These are phyloP conservation scores for Sphagnum magellanicum DNA, from an alignment of 228 moss, liverwort and hornwort genomes.

Conservation along the genomic window DNA sequence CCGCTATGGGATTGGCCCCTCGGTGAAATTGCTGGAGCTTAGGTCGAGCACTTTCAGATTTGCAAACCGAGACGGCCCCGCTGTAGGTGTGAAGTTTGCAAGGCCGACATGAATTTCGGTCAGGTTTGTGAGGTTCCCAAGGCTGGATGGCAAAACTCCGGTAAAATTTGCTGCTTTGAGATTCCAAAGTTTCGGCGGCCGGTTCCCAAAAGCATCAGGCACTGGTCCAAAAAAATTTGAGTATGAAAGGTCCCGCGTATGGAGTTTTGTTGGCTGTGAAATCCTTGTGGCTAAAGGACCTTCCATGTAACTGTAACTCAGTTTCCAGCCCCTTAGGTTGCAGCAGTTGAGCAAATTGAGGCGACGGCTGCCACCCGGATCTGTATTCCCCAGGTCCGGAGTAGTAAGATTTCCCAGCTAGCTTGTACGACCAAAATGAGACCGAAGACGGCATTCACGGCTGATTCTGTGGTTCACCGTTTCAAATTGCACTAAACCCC, in stretches of 20 bases:
- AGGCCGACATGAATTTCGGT: constrained; percentile 29
- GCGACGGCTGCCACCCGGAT: constrained; percentile 30
- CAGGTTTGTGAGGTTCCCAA: constrained; percentile 33
- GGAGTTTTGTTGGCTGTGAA: constrained; percentile 24
- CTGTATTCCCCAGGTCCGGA: constrained; percentile 37
- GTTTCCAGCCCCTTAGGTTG: constrained; percentile 30
- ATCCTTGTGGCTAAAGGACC: constrained; percentile 24
- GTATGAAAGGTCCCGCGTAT: constrained; percentile 41
- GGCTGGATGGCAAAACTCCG: constrained; percentile 29
- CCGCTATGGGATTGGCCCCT: constrained; percentile 39
- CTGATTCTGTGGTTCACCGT: too few relatives aligned
- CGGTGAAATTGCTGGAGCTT: constrained; percentile 39
- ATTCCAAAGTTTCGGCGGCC: constrained; percentile 17
- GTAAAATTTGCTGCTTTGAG: constrained; percentile 27
- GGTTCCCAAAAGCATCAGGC: constrained; percentile 32
- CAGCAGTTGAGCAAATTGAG: constrained; percentile 30
- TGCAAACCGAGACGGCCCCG: constrained; percentile 36
- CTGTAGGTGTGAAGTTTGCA: constrained; percentile 43
- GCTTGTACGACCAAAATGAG: constrained; percentile 14
- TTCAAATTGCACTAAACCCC: neutral
- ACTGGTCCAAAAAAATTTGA: constrained; percentile 31
- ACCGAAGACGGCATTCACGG: too few relatives aligned
- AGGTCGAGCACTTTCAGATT: constrained; percentile 39
- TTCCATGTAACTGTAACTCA: constrained; percentile 45
- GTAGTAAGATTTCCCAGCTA: constrained; percentile 27